Base-by-base conservation (phyloP, 805 yeast genomes). In the Nakazawaea molendinolei region DNA sequence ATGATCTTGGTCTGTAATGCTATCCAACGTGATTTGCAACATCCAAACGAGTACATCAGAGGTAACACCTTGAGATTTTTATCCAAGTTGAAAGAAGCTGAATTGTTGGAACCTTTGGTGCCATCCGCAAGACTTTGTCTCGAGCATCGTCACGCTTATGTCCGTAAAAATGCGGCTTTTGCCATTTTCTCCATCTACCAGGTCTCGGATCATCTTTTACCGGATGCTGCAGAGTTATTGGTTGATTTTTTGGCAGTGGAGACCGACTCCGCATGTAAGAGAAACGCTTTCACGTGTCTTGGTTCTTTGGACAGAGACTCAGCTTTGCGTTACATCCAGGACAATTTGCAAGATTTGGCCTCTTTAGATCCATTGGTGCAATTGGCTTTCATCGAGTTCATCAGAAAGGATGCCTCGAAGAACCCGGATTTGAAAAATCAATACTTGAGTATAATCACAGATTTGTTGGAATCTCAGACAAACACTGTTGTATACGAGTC, bases 1-100 rank as follows among this genome's bases (percentile, higher is more conserved):
- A 92, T 92, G 97, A 90, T 94, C 61, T 75, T 92, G 45, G 97
- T 90, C 34, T 92, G 97, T 67, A 94, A 94, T 59, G 96, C 97
- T 36, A 86, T 92, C 52, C 95, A 92, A 61, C 89, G 87, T 60
- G 99, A 92, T 58, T 73, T 92, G 50, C 97, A 89, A 63, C 98
- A 94, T 63, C 96, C 98, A 34, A 92, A 92, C 67, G 98, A 92
- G 62, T 92, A 81, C 56, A 82, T 92, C 46, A 77, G 97, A 52
- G 99, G 99, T 48, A 86, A 86, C 52, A 90, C 97, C 8, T 69
- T 92, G 60, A 77, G 97, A 52, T 90, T 87, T 60, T 71, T 94
- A 53, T 76, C 90, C 42, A 94, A 92, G 56, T 70, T 92, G 55
- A 82, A 79, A 54, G 97, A 92, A 63, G 82, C 94, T 2, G 98